These are phyloP conservation scores for Evansstolkia leycettana DNA, from an alignment of 495 filamentous ascomycete species.

Conservation along the genomic window DNA sequence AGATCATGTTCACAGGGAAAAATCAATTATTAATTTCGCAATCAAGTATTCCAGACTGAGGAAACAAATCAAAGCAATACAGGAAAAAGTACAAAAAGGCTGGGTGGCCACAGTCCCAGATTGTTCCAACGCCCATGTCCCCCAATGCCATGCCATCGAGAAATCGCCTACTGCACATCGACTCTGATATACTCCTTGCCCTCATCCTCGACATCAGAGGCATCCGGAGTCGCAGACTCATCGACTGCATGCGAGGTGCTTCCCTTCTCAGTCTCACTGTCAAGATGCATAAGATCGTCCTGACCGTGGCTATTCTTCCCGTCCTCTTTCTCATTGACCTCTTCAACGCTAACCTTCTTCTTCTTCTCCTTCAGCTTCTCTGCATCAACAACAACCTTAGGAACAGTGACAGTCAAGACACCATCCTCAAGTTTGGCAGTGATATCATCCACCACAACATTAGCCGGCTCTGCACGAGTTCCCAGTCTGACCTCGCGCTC, in stretches of 20 bases:
- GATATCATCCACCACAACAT: constrained; percentile 52
- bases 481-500: constrained; percentile 54
- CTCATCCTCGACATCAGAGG: constrained; percentile 13
- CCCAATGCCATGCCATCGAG: too few relatives aligned
- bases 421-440: constrained; percentile 62
- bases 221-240: constrained; percentile 12
- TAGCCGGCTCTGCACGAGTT: constrained; percentile 40
- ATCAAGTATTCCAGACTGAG: too few relatives aligned
- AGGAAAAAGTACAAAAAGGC: too few relatives aligned
- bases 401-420: constrained; percentile 52
- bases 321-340: constrained; percentile 13
- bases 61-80: too few relatives aligned
- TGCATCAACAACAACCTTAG: constrained; percentile 41
- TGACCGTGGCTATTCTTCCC: too few relatives aligned
- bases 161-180: constrained; percentile 12
- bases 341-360: constrained; percentile 9
- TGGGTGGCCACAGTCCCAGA: too few relatives aligned
- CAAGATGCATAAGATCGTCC: too few relatives aligned
- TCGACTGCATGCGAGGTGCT: not conserved
- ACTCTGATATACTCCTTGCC: constrained; percentile 21
- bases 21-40: too few relatives aligned
- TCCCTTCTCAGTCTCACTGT: too few relatives aligned
- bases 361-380: constrained; percentile 11
- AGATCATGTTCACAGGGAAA: too few relatives aligned
- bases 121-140: too few relatives aligned